Evolutionary conservation across 352 stramenopile genomes (phyloP).

Genomic region (Pelagophyceae sp.): DNA sequence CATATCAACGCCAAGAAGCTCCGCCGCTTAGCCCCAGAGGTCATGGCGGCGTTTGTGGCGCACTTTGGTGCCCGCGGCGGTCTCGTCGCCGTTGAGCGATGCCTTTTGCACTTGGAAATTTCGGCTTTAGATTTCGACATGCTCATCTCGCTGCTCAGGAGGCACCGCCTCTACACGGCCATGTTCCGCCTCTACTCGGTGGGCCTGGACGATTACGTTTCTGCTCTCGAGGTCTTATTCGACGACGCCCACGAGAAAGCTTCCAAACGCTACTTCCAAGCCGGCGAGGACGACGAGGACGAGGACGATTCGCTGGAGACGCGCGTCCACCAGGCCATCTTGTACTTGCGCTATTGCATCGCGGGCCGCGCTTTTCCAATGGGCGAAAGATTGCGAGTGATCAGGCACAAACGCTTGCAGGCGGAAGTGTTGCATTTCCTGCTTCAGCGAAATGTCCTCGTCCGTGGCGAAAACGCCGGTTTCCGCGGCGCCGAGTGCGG

Average conservation of each 20-base stretch:
- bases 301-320: neutral
- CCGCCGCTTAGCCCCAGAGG: constrained; percentile 72
- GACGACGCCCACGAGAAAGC: constrained; percentile 52
- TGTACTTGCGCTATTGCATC: constrained; percentile 84
- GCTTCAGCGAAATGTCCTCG: constrained; percentile 56
- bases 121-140: constrained; percentile 83
- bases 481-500: constrained; percentile 51
- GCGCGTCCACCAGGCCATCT: constrained; percentile 48
- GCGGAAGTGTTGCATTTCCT: constrained; percentile 66
- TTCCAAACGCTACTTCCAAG: neutral
- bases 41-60: constrained; percentile 81
- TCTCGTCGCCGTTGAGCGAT: constrained; percentile 71
- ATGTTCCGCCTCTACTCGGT: constrained; percentile 88
- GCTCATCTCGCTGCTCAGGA: constrained; percentile 77
- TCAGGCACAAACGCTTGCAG: constrained; percentile 48
- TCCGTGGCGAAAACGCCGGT: constrained; percentile 27
- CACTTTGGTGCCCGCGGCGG: constrained; percentile 76
- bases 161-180: constrained; percentile 80
- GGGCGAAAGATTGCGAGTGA: constrained; percentile 59
- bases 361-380: constrained; percentile 74
- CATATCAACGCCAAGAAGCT: constrained; percentile 87
- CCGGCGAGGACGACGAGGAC: neutral
- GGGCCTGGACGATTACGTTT: constrained; percentile 78
- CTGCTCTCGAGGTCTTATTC: constrained; percentile 75
- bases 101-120: constrained; percentile 82